Evolutionary conservation across 179 eudicot species (phyloP).

Genomic region (Beta lomatogona): DNA sequence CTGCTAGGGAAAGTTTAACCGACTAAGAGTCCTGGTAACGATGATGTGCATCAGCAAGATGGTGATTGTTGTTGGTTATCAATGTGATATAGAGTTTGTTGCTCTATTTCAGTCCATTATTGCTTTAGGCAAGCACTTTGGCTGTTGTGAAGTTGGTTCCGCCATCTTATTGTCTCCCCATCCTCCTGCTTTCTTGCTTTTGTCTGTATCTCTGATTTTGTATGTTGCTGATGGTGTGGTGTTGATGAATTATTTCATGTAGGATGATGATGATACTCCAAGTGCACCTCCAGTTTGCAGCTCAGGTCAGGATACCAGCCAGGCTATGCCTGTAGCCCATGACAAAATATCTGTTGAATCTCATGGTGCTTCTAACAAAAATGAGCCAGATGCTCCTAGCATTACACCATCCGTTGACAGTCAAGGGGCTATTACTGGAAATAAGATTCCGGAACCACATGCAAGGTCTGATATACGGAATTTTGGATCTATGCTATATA

Average conservation of each 20-base stretch:
- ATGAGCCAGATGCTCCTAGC: constrained; percentile 25
- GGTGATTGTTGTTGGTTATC: not conserved
- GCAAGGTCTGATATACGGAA: constrained; percentile 45
- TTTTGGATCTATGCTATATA: not conserved
- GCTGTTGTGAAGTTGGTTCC: not conserved
- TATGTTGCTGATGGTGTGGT: not conserved
- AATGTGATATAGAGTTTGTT: not conserved
- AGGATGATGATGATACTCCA: constrained; percentile 59
- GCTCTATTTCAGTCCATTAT: not conserved
- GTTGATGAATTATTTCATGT: constrained; percentile 7
- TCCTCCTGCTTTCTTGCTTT: not conserved
- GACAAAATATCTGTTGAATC: constrained; percentile 28
- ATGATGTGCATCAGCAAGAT: not conserved
- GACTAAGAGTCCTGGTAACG: not conserved
- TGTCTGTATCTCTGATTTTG: not conserved
- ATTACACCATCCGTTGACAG: constrained; percentile 29
- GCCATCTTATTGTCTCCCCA: not conserved
- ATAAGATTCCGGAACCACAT: constrained; percentile 34
- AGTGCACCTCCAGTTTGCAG: constrained; percentile 83
- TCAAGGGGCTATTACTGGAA: constrained; percentile 31
- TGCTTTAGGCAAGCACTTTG: not conserved
- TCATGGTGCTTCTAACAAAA: constrained; percentile 26
- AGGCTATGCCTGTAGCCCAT: constrained; percentile 29
- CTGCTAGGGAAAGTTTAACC: not conserved
- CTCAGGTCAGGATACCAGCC: constrained; percentile 42